phyloP scores from a whole-genome alignment of 2,329 filamentous ascomycete species.

The Aspergillus carbonarius region DNA sequence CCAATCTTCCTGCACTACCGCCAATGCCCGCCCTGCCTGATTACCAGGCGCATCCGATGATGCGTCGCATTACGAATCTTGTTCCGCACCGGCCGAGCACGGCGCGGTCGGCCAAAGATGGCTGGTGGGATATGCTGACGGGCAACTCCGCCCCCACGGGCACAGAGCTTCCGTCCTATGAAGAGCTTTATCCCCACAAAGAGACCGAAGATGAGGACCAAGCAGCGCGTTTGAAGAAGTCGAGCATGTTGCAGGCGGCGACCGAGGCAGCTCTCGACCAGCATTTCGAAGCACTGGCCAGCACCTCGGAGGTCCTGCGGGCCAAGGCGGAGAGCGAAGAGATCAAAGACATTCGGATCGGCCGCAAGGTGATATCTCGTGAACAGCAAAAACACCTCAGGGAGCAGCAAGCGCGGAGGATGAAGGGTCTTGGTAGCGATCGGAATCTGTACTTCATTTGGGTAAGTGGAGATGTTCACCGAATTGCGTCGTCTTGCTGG shows the following conservation, averaged over 20 bases:
- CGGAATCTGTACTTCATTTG: conserved; percentile 56
- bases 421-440: conserved; percentile 51
- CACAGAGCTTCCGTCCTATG: conserved; percentile 69
- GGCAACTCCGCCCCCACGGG: conserved; percentile 45
- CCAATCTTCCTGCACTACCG: conserved; percentile 60
- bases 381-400: conserved; percentile 50
- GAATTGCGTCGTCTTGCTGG: neutral
- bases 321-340: conserved; percentile 34
- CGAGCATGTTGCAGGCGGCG: conserved; percentile 43
- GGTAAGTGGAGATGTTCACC: conserved; percentile 38
- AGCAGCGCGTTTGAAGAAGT: conserved; percentile 43
- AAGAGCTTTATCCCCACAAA: conserved; percentile 68
- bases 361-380: conserved; percentile 43
- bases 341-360: conserved; percentile 44
- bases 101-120: conserved; percentile 41
- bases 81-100: conserved; percentile 66
- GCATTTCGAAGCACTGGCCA: conserved; percentile 42
- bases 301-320: conserved; percentile 19
- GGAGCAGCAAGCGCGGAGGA: conserved; percentile 47
- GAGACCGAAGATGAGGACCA: conserved; percentile 35
- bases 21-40: conserved; percentile 65
- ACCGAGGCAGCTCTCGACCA: conserved; percentile 46
- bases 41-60: conserved; percentile 71
- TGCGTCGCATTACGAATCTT: conserved; percentile 70
- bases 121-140: conserved; percentile 69